Conservation (phyloP, 2,329 filamentous ascomycete species). For the Clonostachys rosea region DNA sequence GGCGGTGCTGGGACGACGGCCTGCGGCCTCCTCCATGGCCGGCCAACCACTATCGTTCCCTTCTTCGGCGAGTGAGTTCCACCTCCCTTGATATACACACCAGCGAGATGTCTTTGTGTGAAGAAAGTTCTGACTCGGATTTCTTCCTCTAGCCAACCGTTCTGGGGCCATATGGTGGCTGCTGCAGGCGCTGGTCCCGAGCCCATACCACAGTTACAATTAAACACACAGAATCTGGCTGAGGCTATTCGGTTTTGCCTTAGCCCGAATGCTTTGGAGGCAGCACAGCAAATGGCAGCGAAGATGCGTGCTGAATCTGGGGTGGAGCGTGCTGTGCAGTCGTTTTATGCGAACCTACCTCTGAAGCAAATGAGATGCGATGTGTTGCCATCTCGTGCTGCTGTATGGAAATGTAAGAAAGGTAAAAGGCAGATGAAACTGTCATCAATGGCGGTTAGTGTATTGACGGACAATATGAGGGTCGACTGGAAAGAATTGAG, state of each 20-base stretch:
- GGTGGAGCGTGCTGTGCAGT: slow-evolving; percentile 22
- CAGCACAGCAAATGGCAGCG: slow-evolving; percentile 1
- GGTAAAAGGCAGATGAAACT: not conserved
- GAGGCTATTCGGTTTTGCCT: slow-evolving; percentile 27
- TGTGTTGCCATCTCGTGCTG: slow-evolving; percentile 35
- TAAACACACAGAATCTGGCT: slow-evolving; percentile 24
- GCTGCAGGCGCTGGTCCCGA: slow-evolving; percentile 31
- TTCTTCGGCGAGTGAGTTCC: slow-evolving; percentile 50
- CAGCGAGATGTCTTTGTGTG: not conserved
- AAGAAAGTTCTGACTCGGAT: not conserved
- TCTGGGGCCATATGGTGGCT: slow-evolving; percentile 35
- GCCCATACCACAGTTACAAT: slow-evolving; percentile 26
- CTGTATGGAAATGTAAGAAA: slow-evolving; percentile 18
- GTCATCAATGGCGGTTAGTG: not conserved
- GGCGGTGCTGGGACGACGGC: slow-evolving; percentile 64
- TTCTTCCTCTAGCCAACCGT: slow-evolving; percentile 24
- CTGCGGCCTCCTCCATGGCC: slow-evolving; percentile 53
- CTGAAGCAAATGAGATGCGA: slow-evolving; percentile 25
- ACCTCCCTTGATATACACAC: not conserved
- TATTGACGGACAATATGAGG: not conserved
- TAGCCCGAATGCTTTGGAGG: slow-evolving; percentile 13
- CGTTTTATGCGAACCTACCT: slow-evolving; percentile 30
- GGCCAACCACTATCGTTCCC: slow-evolving; percentile 60
- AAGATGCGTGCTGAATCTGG: slow-evolving; percentile 2
- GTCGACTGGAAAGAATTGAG: slow-evolving; percentile 36